phyloP scores from a whole-genome alignment of 352 stramenopile genomes.

The Phytophthora hibernalis region DNA sequence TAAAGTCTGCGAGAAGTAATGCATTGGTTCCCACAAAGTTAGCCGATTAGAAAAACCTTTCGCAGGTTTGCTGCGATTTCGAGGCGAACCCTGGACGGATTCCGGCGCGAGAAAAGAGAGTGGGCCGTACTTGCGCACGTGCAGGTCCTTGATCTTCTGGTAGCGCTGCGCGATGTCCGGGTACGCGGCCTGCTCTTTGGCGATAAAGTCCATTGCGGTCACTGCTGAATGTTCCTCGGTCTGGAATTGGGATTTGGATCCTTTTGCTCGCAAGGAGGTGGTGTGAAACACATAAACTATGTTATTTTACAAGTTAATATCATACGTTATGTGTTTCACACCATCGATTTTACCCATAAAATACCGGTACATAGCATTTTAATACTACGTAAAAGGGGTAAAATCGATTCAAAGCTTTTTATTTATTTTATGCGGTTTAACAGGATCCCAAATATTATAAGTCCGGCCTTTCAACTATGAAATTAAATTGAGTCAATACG shows the following conservation, averaged over 20 bases:
- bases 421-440: too few species aligned
- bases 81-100: not conserved
- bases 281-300: not conserved
- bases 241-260: slow-evolving; percentile 21
- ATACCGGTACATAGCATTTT: too few species aligned
- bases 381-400: too few species aligned
- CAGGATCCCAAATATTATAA: too few species aligned
- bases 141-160: slow-evolving; percentile 91
- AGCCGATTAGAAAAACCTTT: not conserved
- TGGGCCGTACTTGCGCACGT: slow-evolving; percentile 84
- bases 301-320: too few species aligned
- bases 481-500: too few species aligned
- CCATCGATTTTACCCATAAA: too few species aligned
- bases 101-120: not conserved
- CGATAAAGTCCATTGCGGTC: slow-evolving; percentile 82
- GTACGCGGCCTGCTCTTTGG: slow-evolving; percentile 89
- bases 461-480: too few species aligned
- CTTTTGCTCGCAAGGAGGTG: slow-evolving; percentile 30
- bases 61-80: not conserved
- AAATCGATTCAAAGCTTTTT: too few species aligned
- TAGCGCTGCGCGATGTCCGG: slow-evolving; percentile 93
- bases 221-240: slow-evolving; percentile 11
- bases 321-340: too few species aligned
- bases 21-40: not conserved
- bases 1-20: slow-evolving; percentile 87